phyloP scores from a whole-genome alignment of 768 basidiomycete genomes.

The Astraeus odoratus region DNA sequence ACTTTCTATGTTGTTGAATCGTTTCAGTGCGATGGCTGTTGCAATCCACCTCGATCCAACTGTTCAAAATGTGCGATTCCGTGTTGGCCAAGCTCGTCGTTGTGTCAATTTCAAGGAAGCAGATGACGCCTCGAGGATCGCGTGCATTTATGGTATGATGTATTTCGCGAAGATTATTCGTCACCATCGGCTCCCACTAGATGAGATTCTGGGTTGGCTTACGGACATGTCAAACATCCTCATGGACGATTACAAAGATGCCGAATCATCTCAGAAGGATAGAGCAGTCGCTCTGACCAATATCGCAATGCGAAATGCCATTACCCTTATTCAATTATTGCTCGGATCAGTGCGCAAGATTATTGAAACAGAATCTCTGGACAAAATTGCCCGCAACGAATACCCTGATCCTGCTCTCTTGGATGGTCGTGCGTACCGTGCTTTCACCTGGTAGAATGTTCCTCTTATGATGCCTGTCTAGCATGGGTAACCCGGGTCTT shows the following conservation, averaged over 20 bases:
- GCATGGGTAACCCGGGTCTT: slow-evolving; percentile 55
- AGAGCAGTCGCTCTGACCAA: slow-evolving; percentile 5
- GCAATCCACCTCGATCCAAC: slow-evolving; percentile 62
- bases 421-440: slow-evolving; percentile 39
- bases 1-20: slow-evolving; percentile 75
- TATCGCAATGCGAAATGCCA: slow-evolving; percentile 18
- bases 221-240: slow-evolving; percentile 51
- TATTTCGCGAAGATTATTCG: slow-evolving; percentile 59
- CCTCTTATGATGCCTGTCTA: slow-evolving; percentile 21
- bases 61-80: slow-evolving; percentile 37
- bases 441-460: not conserved
- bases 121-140: slow-evolving; percentile 55
- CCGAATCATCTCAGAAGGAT: slow-evolving; percentile 16
- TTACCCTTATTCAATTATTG: slow-evolving; percentile 42
- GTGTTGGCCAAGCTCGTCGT: slow-evolving; percentile 56
- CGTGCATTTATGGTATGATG: slow-evolving; percentile 70
- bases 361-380: slow-evolving; percentile 33
- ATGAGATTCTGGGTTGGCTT: slow-evolving; percentile 57
- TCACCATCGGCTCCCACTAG: slow-evolving; percentile 43
- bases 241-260: slow-evolving; percentile 44
- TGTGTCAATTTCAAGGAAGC: slow-evolving; percentile 66
- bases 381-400: slow-evolving; percentile 26
- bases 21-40: slow-evolving; percentile 66
- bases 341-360: slow-evolving; percentile 52
- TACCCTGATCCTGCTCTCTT: slow-evolving; percentile 64